phyloP scores from a whole-genome alignment of 1,139 yeast species.

The Yamadazyma buinensis region DNA sequence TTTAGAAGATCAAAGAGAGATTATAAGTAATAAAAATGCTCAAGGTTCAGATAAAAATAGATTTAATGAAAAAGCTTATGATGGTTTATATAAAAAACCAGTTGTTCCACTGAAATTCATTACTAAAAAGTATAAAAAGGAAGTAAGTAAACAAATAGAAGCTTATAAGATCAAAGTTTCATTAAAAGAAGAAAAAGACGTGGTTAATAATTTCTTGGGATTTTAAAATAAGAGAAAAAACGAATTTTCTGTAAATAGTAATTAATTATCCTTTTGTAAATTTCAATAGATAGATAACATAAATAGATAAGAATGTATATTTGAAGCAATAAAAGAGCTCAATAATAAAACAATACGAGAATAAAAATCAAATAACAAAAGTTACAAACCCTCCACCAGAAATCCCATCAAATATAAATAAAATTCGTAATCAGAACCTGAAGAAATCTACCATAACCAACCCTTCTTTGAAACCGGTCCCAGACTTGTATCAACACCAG shows the following conservation, averaged over 20 bases:
- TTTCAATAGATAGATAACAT: conserved; percentile 1
- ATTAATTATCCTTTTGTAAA: too few relatives aligned
- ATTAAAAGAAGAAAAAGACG: conserved; percentile 25
- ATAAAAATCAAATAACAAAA: neutral
- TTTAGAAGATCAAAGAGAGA: conserved; percentile 24
- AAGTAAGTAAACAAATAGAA: conserved; percentile 37
- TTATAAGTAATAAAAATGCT: conserved; percentile 26
- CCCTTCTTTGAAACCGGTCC: conserved; percentile 23
- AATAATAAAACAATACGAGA: neutral
- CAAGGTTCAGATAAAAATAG: conserved; percentile 67
- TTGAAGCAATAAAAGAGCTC: neutral
- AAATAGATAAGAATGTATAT: neutral
- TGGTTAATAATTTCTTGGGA: conserved; percentile 26
- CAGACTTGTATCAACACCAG: conserved; percentile 6
- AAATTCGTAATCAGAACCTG: too few relatives aligned
- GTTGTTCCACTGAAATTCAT: conserved; percentile 70
- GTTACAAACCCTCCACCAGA: too few relatives aligned
- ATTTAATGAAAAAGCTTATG: conserved; percentile 64
- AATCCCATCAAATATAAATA: too few relatives aligned
- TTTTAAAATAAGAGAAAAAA: neutral
- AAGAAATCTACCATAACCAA: conserved; percentile 29
- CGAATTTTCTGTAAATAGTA: too few relatives aligned
- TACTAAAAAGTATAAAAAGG: conserved; percentile 46
- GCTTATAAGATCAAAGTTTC: conserved; percentile 21
- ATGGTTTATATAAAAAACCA: conserved; percentile 72